These are phyloP conservation scores for Arabidopsis suecica DNA, from an alignment of 345 rosid species.

Conservation along the genomic window DNA sequence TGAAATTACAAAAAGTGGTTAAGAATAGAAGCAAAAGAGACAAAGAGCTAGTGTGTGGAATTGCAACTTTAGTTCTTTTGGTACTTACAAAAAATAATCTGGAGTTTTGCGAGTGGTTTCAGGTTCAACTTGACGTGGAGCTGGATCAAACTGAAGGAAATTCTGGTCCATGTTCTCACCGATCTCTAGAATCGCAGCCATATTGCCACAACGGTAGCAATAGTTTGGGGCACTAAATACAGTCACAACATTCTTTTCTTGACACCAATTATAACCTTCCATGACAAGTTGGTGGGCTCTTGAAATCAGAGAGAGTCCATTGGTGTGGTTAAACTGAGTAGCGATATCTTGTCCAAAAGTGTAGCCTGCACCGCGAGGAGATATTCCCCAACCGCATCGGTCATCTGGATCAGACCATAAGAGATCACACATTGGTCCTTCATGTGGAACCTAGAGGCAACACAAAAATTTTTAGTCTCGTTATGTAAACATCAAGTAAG, in stretches of 20 bases:
- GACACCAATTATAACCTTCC: constrained; percentile 98
- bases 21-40: constrained; percentile 23
- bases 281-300: constrained; percentile 98
- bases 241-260: constrained; percentile 94
- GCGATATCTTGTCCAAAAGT: constrained; percentile 97
- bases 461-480: neutral
- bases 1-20: neutral
- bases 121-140: constrained; percentile 91
- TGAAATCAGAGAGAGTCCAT: constrained; percentile 85
- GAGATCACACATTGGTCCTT: constrained; percentile 99
- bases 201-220: constrained; percentile 94
- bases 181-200: constrained; percentile 96
- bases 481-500: neutral
- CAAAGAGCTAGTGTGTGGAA: neutral
- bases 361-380: constrained; percentile 99
- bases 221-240: constrained; percentile 97
- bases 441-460: constrained; percentile 80
- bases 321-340: constrained; percentile 77
- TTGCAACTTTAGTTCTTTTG: neutral
- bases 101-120: constrained; percentile 97
- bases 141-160: constrained; percentile 94
- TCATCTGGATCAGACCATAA: constrained; percentile 98
- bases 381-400: constrained; percentile 97
- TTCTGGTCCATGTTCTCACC: constrained; percentile 97
- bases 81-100: constrained; percentile 91